A percentile compares a stretch with the other conserved stretches of the same genome.
These are phyloP conservation scores for Candida easanensis DNA, from an alignment of 805 yeast species.

Conservation along the genomic window DNA sequence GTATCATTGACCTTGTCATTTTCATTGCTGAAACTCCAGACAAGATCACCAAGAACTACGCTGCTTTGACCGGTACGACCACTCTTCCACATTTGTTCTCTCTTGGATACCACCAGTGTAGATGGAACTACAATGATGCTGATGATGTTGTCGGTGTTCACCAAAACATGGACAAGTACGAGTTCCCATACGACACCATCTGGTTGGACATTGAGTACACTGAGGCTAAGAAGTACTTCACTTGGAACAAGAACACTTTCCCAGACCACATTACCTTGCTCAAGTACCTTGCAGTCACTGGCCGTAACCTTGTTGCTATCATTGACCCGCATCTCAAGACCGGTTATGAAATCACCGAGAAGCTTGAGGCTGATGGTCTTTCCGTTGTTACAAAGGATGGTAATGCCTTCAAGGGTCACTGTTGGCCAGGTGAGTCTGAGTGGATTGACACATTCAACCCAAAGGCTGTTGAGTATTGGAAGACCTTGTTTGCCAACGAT, in stretches of 20 bases:
- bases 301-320: slow-evolving; percentile 78
- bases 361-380: slow-evolving; percentile 38
- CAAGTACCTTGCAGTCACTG: slow-evolving; percentile 59
- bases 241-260: slow-evolving; percentile 78
- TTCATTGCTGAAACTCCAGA: slow-evolving; percentile 59
- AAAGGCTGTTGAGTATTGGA: slow-evolving; percentile 59
- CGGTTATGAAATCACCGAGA: slow-evolving; percentile 62
- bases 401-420: slow-evolving; percentile 70
- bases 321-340: slow-evolving; percentile 90
- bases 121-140: slow-evolving; percentile 95
- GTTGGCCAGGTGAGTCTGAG: slow-evolving; percentile 97
- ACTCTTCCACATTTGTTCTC: slow-evolving; percentile 74
- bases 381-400: slow-evolving; percentile 48
- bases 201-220: slow-evolving; percentile 97
- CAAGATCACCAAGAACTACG: slow-evolving; percentile 58
- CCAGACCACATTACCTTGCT: slow-evolving; percentile 75
- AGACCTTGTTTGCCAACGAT: slow-evolving; percentile 45
- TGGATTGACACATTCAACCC: slow-evolving; percentile 90
- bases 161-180: slow-evolving; percentile 63
- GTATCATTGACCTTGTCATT: slow-evolving; percentile 72
- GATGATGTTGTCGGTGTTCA: slow-evolving; percentile 76
- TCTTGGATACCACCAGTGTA: slow-evolving; percentile 90
- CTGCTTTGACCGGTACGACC: slow-evolving; percentile 69
- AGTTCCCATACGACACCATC: slow-evolving; percentile 83
- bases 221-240: slow-evolving; percentile 81